These are phyloP conservation scores for Tricholoma flavovirens DNA, from an alignment of 768 basidiomycete genomes.

Conservation along the genomic window DNA sequence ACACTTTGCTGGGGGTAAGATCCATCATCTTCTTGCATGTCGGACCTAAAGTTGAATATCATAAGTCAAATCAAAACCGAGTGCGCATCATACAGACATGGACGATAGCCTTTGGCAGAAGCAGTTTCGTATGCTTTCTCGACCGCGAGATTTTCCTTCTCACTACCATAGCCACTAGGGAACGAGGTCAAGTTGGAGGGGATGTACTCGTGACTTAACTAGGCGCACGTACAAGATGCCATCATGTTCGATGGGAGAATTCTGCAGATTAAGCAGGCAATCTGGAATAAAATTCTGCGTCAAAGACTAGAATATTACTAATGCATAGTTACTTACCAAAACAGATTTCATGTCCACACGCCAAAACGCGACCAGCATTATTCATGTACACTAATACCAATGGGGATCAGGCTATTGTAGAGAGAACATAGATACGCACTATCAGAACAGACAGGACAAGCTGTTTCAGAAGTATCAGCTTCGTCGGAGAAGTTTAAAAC, in stretches of 20 bases:
- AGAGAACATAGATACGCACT: slow-evolving; percentile 23
- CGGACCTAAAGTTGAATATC: slow-evolving; percentile 38
- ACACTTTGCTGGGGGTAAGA: slow-evolving; percentile 43
- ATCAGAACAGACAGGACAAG: slow-evolving; percentile 67
- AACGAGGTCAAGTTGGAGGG: background rate
- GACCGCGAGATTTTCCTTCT: slow-evolving; percentile 46
- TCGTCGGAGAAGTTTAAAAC: slow-evolving; percentile 43
- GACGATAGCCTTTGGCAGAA: slow-evolving; percentile 50
- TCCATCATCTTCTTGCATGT: slow-evolving; percentile 66
- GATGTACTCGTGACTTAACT: background rate
- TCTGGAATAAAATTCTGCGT: slow-evolving; percentile 27
- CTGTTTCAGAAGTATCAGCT: slow-evolving; percentile 34
- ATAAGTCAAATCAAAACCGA: background rate
- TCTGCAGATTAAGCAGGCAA: slow-evolving; percentile 49
- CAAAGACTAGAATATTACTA: background rate
- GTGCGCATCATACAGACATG: slow-evolving; percentile 35
- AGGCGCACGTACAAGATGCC: slow-evolving; percentile 49
- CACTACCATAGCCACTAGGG: slow-evolving; percentile 46
- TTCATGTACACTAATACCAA: slow-evolving; percentile 38
- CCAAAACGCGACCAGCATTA: slow-evolving; percentile 53
- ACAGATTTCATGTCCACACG: slow-evolving; percentile 66
- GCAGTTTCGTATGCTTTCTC: slow-evolving; percentile 57
- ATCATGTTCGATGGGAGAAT: slow-evolving; percentile 47
- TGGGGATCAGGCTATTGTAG: background rate
- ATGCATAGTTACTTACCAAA: slow-evolving; percentile 31